phyloP scores from a whole-genome alignment of 495 filamentous ascomycete genomes.

The Penicilliopsis zonata region DNA sequence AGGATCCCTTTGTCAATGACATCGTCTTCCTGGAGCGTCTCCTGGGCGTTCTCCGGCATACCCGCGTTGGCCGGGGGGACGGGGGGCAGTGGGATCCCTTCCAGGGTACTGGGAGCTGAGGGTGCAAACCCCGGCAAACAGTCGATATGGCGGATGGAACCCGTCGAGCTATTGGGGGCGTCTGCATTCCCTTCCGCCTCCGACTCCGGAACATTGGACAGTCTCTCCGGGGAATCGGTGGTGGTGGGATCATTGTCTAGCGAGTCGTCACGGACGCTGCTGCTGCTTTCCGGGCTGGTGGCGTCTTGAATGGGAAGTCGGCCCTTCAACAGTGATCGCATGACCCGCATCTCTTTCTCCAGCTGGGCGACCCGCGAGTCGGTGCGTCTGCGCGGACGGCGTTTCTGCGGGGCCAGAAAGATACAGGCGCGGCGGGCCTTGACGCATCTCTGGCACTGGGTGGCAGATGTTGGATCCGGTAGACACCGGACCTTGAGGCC shows the following conservation, averaged over 20 bases:
- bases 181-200: slow-evolving; percentile 11
- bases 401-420: slow-evolving; percentile 66
- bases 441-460: slow-evolving; percentile 65
- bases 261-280: slow-evolving; percentile 15
- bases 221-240: too few relatives aligned
- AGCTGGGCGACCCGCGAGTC: slow-evolving; percentile 79
- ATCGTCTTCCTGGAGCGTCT: slow-evolving; percentile 13
- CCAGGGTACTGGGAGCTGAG: slow-evolving; percentile 9
- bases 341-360: slow-evolving; percentile 74
- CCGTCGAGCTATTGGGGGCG: slow-evolving; percentile 9
- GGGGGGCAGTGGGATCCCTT: slow-evolving; percentile 7
- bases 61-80: slow-evolving; percentile 9
- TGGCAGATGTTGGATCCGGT: slow-evolving; percentile 43
- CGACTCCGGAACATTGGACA: too few relatives aligned
- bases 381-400: slow-evolving; percentile 69
- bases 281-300: slow-evolving; percentile 17
- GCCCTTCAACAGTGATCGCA: slow-evolving; percentile 31
- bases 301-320: slow-evolving; percentile 20
- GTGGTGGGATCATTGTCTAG: slow-evolving; percentile 10
- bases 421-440: slow-evolving; percentile 66
- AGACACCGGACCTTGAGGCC: slow-evolving; percentile 79
- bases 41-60: slow-evolving; percentile 8
- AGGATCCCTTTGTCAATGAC: slow-evolving; percentile 37
- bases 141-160: slow-evolving; percentile 14
- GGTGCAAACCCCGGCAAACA: slow-evolving; percentile 15